Percentiles rank a stretch among this genome's conserved stretches.
Conservation (phyloP, 2,329 filamentous ascomycete genomes). For the Alternaria rosae region DNA sequence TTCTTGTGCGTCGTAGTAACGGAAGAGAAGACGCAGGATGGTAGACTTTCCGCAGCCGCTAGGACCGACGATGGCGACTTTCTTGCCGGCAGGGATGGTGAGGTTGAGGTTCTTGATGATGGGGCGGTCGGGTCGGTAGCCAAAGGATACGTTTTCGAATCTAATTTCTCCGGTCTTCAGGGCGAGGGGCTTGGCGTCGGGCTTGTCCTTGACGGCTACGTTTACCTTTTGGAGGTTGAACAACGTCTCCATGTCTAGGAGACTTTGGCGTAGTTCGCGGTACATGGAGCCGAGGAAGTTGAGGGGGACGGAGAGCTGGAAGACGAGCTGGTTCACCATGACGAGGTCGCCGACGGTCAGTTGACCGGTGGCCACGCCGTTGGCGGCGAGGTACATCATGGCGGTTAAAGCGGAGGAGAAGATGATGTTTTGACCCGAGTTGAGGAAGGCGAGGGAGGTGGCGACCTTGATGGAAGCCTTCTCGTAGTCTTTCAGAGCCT, state of each 20-base stretch:
- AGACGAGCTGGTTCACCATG: slow-evolving; percentile 98
- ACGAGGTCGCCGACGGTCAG: slow-evolving; percentile 95
- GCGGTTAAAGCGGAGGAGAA: slow-evolving; percentile 91
- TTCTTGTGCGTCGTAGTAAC: slow-evolving; percentile 87
- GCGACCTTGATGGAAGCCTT: slow-evolving; percentile 96
- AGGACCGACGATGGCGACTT: slow-evolving; percentile 93
- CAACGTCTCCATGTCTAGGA: slow-evolving; percentile 97
- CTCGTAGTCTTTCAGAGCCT: slow-evolving; percentile 85
- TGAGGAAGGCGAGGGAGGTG: slow-evolving; percentile 90
- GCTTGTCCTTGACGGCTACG: slow-evolving; percentile 79
- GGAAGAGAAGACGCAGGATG: slow-evolving; percentile 86
- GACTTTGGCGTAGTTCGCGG: slow-evolving; percentile 89
- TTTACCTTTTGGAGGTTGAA: slow-evolving; percentile 98
- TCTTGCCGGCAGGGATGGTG: slow-evolving; percentile 93
- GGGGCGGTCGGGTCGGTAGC: slow-evolving; percentile 84
- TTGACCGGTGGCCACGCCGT: slow-evolving; percentile 81
- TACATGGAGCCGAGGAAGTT: slow-evolving; percentile 99
- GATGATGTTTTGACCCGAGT: slow-evolving; percentile 95
- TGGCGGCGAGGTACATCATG: slow-evolving; percentile 98
- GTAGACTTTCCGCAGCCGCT: slow-evolving; percentile 97
- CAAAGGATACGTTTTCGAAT: slow-evolving; percentile 95
- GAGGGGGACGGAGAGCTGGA: slow-evolving; percentile 93
- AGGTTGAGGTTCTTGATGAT: slow-evolving; percentile 86
- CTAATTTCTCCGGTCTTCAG: slow-evolving; percentile 86
- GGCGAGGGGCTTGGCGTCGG: slow-evolving; percentile 74